phyloP scores from a whole-genome alignment of 2,329 filamentous ascomycete genomes.

The Orbilia javanica region DNA sequence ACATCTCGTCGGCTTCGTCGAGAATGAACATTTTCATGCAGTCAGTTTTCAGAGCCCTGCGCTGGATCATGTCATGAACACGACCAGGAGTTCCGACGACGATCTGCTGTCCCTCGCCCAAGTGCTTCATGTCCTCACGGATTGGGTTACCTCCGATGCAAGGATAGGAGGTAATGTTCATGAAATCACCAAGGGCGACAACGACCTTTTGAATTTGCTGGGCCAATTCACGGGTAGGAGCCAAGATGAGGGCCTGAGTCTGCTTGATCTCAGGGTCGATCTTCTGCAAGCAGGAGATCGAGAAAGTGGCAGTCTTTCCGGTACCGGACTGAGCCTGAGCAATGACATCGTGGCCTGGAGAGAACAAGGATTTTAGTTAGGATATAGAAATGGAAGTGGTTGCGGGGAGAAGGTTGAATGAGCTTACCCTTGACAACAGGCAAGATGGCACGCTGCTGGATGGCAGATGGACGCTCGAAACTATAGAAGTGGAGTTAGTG shows the following conservation, averaged over 20 bases:
- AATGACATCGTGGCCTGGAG: constrained; percentile 92
- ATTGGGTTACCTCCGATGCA: constrained; percentile 99
- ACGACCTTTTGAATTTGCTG: constrained; percentile 99
- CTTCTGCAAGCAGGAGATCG: constrained; percentile 98
- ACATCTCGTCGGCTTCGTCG: constrained; percentile 99
- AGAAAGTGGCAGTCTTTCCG: constrained; percentile 99
- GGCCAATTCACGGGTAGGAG: constrained; percentile 96
- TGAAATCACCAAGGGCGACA: constrained; percentile 98
- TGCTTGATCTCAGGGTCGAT: constrained; percentile 94
- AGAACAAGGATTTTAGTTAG: neutral
- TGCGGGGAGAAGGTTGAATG: constrained; percentile 34
- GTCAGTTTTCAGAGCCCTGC: constrained; percentile 95
- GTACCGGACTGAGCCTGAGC: constrained; percentile 99
- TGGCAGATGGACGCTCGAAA: constrained; percentile 99
- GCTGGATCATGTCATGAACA: constrained; percentile 99
- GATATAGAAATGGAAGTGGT: neutral
- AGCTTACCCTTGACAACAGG: constrained; percentile 96
- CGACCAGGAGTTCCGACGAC: constrained; percentile 98
- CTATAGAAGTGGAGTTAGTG: constrained; percentile 64
- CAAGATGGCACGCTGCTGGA: constrained; percentile 99
- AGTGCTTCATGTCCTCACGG: constrained; percentile 97
- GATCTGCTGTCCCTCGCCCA: constrained; percentile 94
- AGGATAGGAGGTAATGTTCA: constrained; percentile 98
- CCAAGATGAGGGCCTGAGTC: constrained; percentile 97
- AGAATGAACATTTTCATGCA: constrained; percentile 99